Evolutionary conservation across 345 rosid genomes (phyloP).

Genomic region (Eucalyptus albens): DNA sequence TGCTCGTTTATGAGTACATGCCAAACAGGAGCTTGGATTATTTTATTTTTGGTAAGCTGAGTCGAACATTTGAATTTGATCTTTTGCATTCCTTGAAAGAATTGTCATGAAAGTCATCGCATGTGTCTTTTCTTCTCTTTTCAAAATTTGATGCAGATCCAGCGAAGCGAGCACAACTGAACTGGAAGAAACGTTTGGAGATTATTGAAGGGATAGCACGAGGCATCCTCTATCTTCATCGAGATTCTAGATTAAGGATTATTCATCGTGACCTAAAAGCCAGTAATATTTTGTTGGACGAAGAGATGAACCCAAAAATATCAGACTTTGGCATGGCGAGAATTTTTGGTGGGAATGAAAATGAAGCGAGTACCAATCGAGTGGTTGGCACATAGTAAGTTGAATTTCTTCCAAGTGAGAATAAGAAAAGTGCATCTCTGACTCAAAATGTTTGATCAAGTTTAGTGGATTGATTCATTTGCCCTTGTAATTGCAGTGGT

Average conservation of each 20-base stretch:
- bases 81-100: background rate
- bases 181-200: slow-evolving; percentile 39
- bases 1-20: slow-evolving; percentile 61
- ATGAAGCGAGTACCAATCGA: slow-evolving; percentile 47
- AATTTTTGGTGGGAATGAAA: slow-evolving; percentile 43
- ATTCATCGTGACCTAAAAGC: slow-evolving; percentile 64
- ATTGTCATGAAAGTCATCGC: background rate
- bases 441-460: background rate
- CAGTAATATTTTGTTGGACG: slow-evolving; percentile 62
- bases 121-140: background rate
- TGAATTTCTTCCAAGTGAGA: background rate
- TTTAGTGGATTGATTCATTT: background rate
- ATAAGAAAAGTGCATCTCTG: background rate
- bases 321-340: slow-evolving; percentile 78
- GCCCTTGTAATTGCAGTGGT: slow-evolving; percentile 25
- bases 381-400: slow-evolving; percentile 69
- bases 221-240: slow-evolving; percentile 66
- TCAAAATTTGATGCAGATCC: slow-evolving; percentile 17
- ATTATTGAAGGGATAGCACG: slow-evolving; percentile 69
- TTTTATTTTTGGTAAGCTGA: slow-evolving; percentile 40
- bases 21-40: slow-evolving; percentile 58
- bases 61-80: background rate
- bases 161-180: slow-evolving; percentile 18
- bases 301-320: slow-evolving; percentile 66
- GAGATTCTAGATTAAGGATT: slow-evolving; percentile 60